Base-by-base conservation (phyloP, 768 basidiomycete genomes). In the Naganishia kalamii region DNA sequence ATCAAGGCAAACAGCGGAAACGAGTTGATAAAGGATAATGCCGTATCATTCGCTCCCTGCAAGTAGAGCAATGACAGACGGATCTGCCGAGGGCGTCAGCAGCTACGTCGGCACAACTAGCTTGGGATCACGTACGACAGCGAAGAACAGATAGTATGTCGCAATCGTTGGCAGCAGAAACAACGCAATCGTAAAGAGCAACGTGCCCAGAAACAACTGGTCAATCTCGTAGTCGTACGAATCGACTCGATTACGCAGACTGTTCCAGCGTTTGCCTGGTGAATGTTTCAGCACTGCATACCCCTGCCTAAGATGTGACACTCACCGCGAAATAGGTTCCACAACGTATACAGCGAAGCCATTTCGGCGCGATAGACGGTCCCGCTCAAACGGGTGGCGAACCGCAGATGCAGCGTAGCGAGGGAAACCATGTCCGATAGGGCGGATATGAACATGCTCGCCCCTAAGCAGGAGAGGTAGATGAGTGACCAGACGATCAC, bases 1-100 rank as follows among this genome's bases (percentile, higher is more conserved):
- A 93, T 85, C 30, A 97, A 75, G 0, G 87, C 88, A 75, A 97
- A 97, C 2, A 98, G 80, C 1, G 94, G 92, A 68, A 96, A 96
- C 69, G 91, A 87, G 68, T 96, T 93, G 82, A 98, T 84, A 68
- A 92, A 86, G 0, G 85, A 86, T 25, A 92, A 80, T 1, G 83
- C 77, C 0, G 84, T 85, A 69, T 88, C 86, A 32, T 92, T 77
- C 8, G 75, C 74, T 0, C 86, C 87, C 69, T 90, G 85, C 1
- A 85, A 65, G 0, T 83, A 68, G 12, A 91, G 82, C 6, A 85
- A 81, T 2, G 74, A 80, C 0, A 87, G 71, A 1, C 83, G 83
- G 37, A 83, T 79, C 86, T 88, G 70, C 25, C 50, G 32, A 40
- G 10, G 30, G 29, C 4, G 37, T 21, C 25, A 25, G 29, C 40